Evolutionary conservation across 805 yeast genomes (phyloP).

Genomic region (Nematodospora valgi): DNA sequence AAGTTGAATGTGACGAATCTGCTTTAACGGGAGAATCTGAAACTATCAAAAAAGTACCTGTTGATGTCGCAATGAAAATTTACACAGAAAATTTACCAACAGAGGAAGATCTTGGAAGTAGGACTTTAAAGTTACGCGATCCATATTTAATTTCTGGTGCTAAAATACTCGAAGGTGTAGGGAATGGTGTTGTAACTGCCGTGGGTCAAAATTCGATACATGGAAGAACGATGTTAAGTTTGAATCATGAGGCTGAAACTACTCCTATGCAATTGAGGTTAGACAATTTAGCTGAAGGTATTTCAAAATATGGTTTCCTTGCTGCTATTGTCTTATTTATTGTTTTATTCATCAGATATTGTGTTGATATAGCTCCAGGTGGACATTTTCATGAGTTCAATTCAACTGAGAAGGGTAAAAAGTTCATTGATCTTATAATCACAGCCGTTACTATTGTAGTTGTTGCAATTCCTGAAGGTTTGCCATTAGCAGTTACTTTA

Average conservation of each 20-base stretch:
- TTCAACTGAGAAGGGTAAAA: conserved; percentile 77
- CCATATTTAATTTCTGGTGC: conserved; percentile 91
- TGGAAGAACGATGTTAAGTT: conserved; percentile 85
- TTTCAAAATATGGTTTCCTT: conserved; percentile 88
- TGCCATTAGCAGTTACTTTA: conserved; percentile 94
- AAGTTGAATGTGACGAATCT: conserved; percentile 86
- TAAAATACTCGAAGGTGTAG: conserved; percentile 81
- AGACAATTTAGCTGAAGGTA: conserved; percentile 82
- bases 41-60: conserved; percentile 68
- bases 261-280: conserved; percentile 89
- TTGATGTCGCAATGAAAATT: conserved; percentile 36
- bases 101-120: conserved; percentile 39
- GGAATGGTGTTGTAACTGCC: conserved; percentile 81
- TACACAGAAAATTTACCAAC: conserved; percentile 25
- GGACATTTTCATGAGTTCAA: conserved; percentile 43
- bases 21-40: conserved; percentile 93
- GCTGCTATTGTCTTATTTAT: conserved; percentile 81
- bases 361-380: conserved; percentile 55
- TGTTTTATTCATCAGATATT: conserved; percentile 73
- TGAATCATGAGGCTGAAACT: conserved; percentile 69
- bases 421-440: conserved; percentile 80
- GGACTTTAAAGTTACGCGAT: conserved; percentile 50
- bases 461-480: conserved; percentile 99
- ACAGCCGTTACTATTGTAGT: conserved; percentile 91
- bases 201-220: conserved; percentile 88